Conservation (phyloP, 2,329 filamentous ascomycete species). For the Ophiostoma ips region DNA sequence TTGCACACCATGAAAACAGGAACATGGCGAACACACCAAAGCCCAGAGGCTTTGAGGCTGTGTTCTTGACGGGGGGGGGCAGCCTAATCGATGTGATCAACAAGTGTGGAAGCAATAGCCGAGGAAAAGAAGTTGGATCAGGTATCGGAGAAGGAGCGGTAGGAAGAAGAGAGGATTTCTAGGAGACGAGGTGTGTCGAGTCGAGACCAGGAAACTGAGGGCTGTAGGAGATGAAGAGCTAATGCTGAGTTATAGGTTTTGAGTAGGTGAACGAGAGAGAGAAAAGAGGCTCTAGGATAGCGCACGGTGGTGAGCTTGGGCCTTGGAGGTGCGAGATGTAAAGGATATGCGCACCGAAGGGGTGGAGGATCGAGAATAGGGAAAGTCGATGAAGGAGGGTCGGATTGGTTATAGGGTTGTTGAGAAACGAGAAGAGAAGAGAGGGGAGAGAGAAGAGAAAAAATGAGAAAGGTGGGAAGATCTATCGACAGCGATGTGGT, state of each 20-base stretch:
- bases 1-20: constrained; percentile 39
- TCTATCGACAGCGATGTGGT: neutral
- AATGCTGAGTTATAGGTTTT: neutral
- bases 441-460: neutral
- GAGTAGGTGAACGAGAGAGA: neutral
- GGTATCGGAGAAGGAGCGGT: neutral
- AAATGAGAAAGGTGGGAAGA: neutral
- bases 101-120: neutral
- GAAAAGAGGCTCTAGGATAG: neutral
- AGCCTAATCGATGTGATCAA: neutral
- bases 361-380: constrained; percentile 1
- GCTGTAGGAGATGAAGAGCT: neutral
- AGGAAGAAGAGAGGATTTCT: no score
- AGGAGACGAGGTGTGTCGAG: neutral
- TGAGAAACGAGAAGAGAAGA: neutral
- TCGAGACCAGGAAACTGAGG: neutral
- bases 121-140: neutral
- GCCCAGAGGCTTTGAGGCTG: neutral
- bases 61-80: neutral
- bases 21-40: constrained; percentile 28
- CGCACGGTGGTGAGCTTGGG: neutral
- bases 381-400: neutral
- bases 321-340: neutral
- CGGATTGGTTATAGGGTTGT: neutral
- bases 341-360: neutral